Percentiles rank a stretch among this genome's conserved stretches.
phyloP scores from a whole-genome alignment of 2,329 filamentous ascomycete species.

The Macrophomina pseudophaseolina region DNA sequence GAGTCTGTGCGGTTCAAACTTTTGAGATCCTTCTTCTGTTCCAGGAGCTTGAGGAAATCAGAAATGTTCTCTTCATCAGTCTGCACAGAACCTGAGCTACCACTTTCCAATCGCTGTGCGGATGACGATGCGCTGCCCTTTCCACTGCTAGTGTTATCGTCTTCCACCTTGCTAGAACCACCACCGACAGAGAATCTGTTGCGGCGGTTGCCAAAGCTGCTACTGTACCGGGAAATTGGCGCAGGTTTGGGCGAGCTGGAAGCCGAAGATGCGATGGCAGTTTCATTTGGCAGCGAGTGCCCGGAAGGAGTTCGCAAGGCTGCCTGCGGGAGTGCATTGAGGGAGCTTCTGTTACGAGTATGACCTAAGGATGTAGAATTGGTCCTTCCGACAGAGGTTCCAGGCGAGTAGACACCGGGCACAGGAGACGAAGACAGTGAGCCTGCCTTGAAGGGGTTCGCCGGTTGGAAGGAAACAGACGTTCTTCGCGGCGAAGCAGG shows the following conservation, averaged over 20 bases:
- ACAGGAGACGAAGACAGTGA: conserved; percentile 88
- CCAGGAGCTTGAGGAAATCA: conserved; percentile 87
- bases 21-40: conserved; percentile 83
- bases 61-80: conserved; percentile 93
- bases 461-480: conserved; percentile 86
- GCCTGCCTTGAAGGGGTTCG: conserved; percentile 79
- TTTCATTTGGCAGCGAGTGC: conserved; percentile 59
- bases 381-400: conserved; percentile 51
- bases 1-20: conserved; percentile 73
- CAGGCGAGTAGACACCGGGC: conserved; percentile 58
- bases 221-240: conserved; percentile 84
- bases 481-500: conserved; percentile 66
- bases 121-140: conserved; percentile 76
- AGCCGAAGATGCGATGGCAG: conserved; percentile 66
- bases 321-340: conserved; percentile 76
- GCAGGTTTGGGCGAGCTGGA: conserved; percentile 80
- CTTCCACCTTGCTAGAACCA: conserved; percentile 67
- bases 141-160: conserved; percentile 81
- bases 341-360: conserved; percentile 71
- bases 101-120: conserved; percentile 57
- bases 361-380: conserved; percentile 46
- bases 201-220: conserved; percentile 88
- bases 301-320: conserved; percentile 69
- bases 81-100: conserved; percentile 66
- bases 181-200: conserved; percentile 78